phyloP scores from a whole-genome alignment of 1,284 basidiomycete genomes.

The Puccinia coronata region DNA sequence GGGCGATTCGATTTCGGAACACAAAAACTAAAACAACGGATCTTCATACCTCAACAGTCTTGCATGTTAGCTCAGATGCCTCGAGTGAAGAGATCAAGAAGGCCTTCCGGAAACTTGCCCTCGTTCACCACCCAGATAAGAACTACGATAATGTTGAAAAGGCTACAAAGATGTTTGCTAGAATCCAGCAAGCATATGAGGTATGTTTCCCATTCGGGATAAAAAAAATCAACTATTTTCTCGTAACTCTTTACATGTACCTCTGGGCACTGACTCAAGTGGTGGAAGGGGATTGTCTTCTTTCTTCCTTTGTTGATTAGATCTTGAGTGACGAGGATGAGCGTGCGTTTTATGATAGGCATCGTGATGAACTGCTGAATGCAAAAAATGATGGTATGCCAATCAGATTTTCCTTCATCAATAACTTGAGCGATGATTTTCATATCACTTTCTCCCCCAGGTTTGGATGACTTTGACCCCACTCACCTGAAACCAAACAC shows the following conservation, averaged over 20 bases:
- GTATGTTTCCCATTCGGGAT: constrained; percentile 60
- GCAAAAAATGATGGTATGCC: constrained; percentile 26
- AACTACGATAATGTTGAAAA: constrained; percentile 69
- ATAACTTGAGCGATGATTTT: neutral
- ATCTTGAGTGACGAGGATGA: constrained; percentile 48
- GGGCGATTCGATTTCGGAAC: neutral
- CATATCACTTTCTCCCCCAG: neutral
- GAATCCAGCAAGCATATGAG: constrained; percentile 92
- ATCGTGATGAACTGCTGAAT: constrained; percentile 46
- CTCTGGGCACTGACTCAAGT: neutral
- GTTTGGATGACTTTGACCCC: constrained; percentile 43
- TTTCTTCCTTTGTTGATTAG: neutral
- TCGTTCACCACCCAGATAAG: constrained; percentile 61
- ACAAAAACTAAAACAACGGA: neutral
- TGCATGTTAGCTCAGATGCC: constrained; percentile 52
- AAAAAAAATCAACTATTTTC: neutral
- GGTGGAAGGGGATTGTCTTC: constrained; percentile 3
- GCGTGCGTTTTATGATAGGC: constrained; percentile 47
- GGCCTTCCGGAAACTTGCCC: constrained; percentile 55
- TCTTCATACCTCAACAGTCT: constrained; percentile 51
- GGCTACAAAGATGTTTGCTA: constrained; percentile 82
- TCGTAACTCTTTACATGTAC: neutral
- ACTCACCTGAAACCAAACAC: constrained; percentile 25
- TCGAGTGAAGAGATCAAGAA: constrained; percentile 56
- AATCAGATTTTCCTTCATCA: neutral